Evolutionary conservation across 2,329 filamentous ascomycete genomes (phyloP).

Genomic region (Monilinia fructigena): DNA sequence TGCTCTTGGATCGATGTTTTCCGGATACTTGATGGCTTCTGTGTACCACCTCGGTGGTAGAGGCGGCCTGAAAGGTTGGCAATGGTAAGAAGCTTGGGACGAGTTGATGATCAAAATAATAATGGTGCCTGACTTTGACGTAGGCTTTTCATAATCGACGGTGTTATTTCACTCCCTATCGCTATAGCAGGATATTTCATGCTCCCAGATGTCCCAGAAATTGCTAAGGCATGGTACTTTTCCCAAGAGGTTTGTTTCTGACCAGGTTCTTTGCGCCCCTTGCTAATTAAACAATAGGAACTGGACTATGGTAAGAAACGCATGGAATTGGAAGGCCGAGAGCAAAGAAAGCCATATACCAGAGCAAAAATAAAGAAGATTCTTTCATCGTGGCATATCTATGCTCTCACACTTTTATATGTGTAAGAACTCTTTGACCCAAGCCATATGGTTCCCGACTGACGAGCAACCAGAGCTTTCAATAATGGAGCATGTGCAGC

Average conservation of each 20-base stretch:
- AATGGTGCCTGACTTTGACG: conserved; percentile 23
- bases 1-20: conserved; percentile 51
- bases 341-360: conserved; percentile 42
- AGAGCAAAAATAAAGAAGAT: conserved; percentile 41
- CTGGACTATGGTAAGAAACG: conserved; percentile 26
- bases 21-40: conserved; percentile 46
- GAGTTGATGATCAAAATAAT: not conserved
- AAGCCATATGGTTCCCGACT: not conserved
- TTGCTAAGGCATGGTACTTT: conserved; percentile 23
- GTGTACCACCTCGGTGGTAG: conserved; percentile 45
- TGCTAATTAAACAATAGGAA: conserved; percentile 14
- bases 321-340: conserved; percentile 41
- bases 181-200: conserved; percentile 34
- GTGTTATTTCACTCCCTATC: conserved; percentile 39
- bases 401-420: conserved; percentile 36
- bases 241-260: conserved; percentile 15
- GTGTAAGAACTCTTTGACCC: conserved; percentile 26
- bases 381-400: conserved; percentile 44
- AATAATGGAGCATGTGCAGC: conserved; percentile 12
- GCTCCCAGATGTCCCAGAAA: conserved; percentile 43
- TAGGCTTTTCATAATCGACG: conserved; percentile 45
- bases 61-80: conserved; percentile 44
- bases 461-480: conserved; percentile 10
- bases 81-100: conserved; percentile 16
- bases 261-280: conserved; percentile 25